Base-by-base conservation (phyloP, 495 filamentous ascomycete genomes). In the Sordaria brevicollis region DNA sequence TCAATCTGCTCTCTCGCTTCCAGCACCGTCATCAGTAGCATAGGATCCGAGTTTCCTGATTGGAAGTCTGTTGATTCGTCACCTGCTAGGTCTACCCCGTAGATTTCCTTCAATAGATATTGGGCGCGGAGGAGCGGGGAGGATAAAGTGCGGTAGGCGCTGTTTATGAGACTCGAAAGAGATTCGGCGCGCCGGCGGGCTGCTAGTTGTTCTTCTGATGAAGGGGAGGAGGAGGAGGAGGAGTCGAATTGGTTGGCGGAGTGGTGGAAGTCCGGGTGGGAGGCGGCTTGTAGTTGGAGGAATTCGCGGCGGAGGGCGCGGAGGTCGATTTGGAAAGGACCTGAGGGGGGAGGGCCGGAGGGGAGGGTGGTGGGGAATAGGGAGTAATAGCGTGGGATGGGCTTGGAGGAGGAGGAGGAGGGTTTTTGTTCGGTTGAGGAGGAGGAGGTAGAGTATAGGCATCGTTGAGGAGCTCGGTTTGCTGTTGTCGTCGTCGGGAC, bases 1-100 rank as follows among this genome's bases (percentile, higher is more conserved):
- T 97, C 94, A 72, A 98, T 92, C 70, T 83, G 83, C 85, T 97
- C 94, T 72, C 92, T 81, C 73, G 90, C 86, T 76, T 96, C 95
- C 83, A 98, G 84, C 65, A 99, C 94, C 77, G 92, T 86, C 90
- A 91, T 90, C 77, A 98, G 75, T 74, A 97, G 81, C 77, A 89
- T 89, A 66, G 86, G 79, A 72, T 92, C 89, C 38, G 92, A 90
- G n/a, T n/a, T n/a, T 13, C 90, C 89, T 37, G 90, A 88, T 1
- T 91, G 84, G 70, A 86, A 86, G n/a, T 85, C 85, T 66, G 83
- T 82, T 3, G 49, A 62, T 78, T 93, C 92, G 73, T 96, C 93
- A 69, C 88, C 88, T 3, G 87, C 89, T 0, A 96, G 86, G 71
- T 97, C 91, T 11, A 94, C 85, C 0, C 89, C 92, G 31, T 89